Evolutionary conservation across 306 rosid genomes (phyloP), one percentile per base, ranked within the genome.

Genomic region (Acacia crassicarpa): DNA sequence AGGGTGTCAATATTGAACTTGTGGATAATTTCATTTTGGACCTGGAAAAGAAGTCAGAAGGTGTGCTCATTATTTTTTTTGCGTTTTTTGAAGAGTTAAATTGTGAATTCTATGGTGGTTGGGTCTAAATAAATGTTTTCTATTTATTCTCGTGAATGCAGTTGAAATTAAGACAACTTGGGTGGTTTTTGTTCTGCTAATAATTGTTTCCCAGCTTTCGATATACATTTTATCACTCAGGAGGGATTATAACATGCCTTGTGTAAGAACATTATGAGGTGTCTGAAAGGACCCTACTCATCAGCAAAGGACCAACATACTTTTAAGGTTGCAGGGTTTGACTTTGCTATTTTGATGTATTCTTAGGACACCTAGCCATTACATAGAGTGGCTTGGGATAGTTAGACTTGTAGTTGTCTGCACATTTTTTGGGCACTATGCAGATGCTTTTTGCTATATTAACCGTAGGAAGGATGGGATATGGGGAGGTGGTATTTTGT

Each of bases 1-100:
- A 89, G 79, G 98, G 98, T 78, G 81, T 85, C 41, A 89, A 92
- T 80, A 62, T 76, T 41, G 88, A 87, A 83, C 84, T 92, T 49
- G 97, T 94, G 81, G 93, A 91, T 69, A 89, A 86, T 81, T 86
- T 84, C 70, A 88, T 92, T 78, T 71, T 79, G 80, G 92, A 90
- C 85, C 78, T 91, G 75, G 92, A 90, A 77, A 90, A 78, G 82
- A 94, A 89, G 84, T 90, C 90, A 40, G 86, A 86, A 81, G 97
- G 97, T 92, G 88, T 56, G 15, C 41, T 71, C 0, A 61, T n/a
- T 33, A 17, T 11, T 43, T 80, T 80, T 46, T 81, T 48, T 83
- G 8, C 35, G 59, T 77, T 41, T 51, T 56, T 51, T 22, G 62
- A 44, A 25, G 81, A 41, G 48, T 48, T 73, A 12, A n/a, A n/a